A percentile compares a stretch with the other conserved stretches of the same genome.
These are phyloP conservation scores for Vanrija pseudolonga DNA, from an alignment of 1,284 basidiomycete species.

Conservation along the genomic window DNA sequence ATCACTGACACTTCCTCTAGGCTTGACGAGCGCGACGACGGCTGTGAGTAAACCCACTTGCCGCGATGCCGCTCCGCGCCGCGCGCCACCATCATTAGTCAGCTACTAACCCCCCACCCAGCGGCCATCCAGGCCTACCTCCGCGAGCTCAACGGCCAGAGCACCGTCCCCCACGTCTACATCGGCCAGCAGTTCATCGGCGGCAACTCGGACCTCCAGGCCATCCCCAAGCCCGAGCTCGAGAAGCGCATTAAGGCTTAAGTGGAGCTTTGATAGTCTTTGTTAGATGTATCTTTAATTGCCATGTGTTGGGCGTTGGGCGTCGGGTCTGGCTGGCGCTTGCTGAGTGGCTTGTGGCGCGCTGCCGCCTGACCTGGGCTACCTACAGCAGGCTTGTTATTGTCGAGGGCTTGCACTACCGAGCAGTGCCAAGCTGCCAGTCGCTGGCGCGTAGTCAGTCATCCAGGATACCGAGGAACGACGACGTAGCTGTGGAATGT, in stretches of 20 bases:
- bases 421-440: too few species aligned
- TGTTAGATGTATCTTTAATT: too few species aligned
- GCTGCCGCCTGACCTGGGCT: too few species aligned
- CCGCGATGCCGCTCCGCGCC: too few species aligned
- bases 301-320: not conserved
- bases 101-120: conserved; percentile 9
- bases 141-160: conserved; percentile 40
- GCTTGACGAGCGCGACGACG: conserved; percentile 45
- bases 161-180: conserved; percentile 48
- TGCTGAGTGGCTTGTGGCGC: too few species aligned
- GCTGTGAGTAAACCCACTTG: conserved; percentile 28
- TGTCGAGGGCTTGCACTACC: too few species aligned
- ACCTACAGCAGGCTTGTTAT: too few species aligned
- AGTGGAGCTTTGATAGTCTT: not conserved
- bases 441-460: too few species aligned
- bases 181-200: conserved; percentile 47
- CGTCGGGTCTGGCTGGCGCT: too few species aligned
- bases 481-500: too few species aligned
- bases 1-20: conserved; percentile 21
- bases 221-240: conserved; percentile 34
- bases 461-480: too few species aligned
- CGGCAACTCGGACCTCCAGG: conserved; percentile 46
- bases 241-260: conserved; percentile 33
- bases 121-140: conserved; percentile 48
- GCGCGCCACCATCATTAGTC: not conserved